Evolutionary conservation across 2,329 filamentous ascomycete species (phyloP), one percentile per base, ranked within the genome.

Genomic region (Pezicula neosporulosa): DNA sequence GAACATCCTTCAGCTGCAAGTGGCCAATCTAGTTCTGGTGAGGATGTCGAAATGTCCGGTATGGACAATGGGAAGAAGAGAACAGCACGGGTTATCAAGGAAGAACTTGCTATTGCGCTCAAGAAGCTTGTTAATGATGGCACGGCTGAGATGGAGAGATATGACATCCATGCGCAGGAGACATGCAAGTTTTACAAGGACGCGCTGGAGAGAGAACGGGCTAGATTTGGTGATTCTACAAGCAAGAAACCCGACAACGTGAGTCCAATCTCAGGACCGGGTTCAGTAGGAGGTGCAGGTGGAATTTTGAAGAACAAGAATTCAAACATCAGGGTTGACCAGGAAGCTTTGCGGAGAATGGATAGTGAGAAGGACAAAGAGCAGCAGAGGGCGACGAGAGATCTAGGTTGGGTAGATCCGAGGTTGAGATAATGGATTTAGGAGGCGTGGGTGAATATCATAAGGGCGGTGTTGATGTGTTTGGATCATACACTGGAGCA

Each of bases 121-220:
- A 37, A 41, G 28, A 41, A 51, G 7, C 50, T 63, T 9, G 42
- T 60, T 10, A 39, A 59, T n/a, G 16, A 42, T 2, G 49, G 50
- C 1, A 24, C 46, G 0, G 38, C 43, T 10, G 56, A 62, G 18
- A 44, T 63, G 35, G 56, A 57, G 35, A 45, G 21, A 3, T 62
- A 63, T 30, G 56, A 62, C 47, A n/a, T 8, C n/a, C 59, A 62
- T 43, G 54, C 49, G 9, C 42, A 56, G 6, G 19, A 43, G 5
- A 47, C 47, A 3, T 2, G 48, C 4, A 33, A 37, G 13, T 15
- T 39, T 16, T 60, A 55, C n/a, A 46, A 53, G n/a, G 19, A 52
- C 9, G 42, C 47, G 4, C 45, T 61, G 19, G 51, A 50, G 21
- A 46, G 55, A 16, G 35, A 35, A 2, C 27, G 19, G 7, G 12